phyloP scores from a whole-genome alignment of 352 stramenopile genomes.

The Globisporangium nodosum region DNA sequence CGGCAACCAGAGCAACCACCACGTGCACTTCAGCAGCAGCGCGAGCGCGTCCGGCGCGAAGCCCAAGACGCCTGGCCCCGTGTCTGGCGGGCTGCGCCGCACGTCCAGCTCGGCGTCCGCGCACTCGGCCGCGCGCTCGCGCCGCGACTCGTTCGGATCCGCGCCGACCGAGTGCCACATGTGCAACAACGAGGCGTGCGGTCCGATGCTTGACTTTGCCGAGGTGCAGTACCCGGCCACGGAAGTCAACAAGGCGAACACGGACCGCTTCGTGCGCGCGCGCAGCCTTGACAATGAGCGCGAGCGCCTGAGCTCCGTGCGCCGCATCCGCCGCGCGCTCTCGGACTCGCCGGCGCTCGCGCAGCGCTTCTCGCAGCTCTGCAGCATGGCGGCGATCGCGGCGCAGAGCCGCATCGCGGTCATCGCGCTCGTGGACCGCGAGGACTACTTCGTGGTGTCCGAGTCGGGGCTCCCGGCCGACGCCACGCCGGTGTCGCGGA shows the following conservation, averaged over 20 bases:
- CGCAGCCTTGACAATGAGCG: slow-evolving; percentile 50
- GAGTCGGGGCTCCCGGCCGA: slow-evolving; percentile 26
- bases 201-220: slow-evolving; percentile 36
- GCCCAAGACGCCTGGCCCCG: not conserved
- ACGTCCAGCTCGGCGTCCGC: slow-evolving; percentile 25
- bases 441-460: slow-evolving; percentile 50
- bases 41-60: slow-evolving; percentile 2
- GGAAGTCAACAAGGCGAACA: slow-evolving; percentile 18
- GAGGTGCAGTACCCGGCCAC: slow-evolving; percentile 55
- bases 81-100: slow-evolving; percentile 18
- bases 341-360: slow-evolving; percentile 30
- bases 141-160: slow-evolving; percentile 30
- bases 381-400: slow-evolving; percentile 73
- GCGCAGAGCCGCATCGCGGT: slow-evolving; percentile 60
- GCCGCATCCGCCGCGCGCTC: slow-evolving; percentile 35
- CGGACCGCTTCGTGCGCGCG: slow-evolving; percentile 37
- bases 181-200: slow-evolving; percentile 60
- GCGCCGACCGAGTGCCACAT: slow-evolving; percentile 27
- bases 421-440: slow-evolving; percentile 53
- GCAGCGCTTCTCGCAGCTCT: slow-evolving; percentile 59
- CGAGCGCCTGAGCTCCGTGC: slow-evolving; percentile 40
- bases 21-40: not conserved
- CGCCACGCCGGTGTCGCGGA: slow-evolving; percentile 22
- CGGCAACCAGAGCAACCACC: slow-evolving; percentile 4
- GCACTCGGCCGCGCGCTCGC: slow-evolving; percentile 9